These are phyloP conservation scores for Coleophoma crateriformis DNA, from an alignment of 2,329 filamentous ascomycete genomes.

Conservation along the genomic window DNA sequence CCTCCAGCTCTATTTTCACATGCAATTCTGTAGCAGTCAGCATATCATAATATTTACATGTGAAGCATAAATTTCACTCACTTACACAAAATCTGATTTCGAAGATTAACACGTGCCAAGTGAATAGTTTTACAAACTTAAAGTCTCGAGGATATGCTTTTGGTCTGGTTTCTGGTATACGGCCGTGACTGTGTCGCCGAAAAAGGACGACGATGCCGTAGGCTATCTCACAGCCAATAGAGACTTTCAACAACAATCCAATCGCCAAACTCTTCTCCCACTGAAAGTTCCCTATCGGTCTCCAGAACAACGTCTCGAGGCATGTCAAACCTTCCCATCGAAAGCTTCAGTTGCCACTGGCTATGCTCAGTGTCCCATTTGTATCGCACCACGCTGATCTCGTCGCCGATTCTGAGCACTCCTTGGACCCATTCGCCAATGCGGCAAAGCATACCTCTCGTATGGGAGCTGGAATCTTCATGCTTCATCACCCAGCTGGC, in stretches of 20 bases:
- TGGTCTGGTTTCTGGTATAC: too few species aligned
- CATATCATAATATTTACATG: too few species aligned
- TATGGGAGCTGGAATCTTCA: not conserved
- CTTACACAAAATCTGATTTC: too few species aligned
- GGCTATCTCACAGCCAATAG: not conserved
- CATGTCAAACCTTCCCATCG: not conserved
- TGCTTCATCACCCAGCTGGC: not conserved
- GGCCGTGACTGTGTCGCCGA: too few species aligned
- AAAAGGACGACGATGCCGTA: too few species aligned
- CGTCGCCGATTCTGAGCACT: not conserved
- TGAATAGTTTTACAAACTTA: too few species aligned
- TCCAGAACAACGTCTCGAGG: not conserved
- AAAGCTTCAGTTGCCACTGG: conserved; percentile 1
- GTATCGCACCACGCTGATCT: not conserved
- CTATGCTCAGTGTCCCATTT: not conserved
- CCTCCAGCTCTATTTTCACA: too few species aligned
- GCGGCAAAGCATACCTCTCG: not conserved
- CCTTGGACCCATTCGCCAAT: conserved; percentile 1
- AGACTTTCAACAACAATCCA: not conserved
- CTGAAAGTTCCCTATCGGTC: not conserved
- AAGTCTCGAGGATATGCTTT: too few species aligned
- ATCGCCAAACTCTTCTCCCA: not conserved
- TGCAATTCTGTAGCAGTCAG: too few species aligned
- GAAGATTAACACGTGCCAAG: too few species aligned
- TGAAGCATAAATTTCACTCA: too few species aligned